These are phyloP conservation scores for Xerocomus minutiporus DNA, from an alignment of 1,284 basidiomycete genomes.

Conservation along the genomic window DNA sequence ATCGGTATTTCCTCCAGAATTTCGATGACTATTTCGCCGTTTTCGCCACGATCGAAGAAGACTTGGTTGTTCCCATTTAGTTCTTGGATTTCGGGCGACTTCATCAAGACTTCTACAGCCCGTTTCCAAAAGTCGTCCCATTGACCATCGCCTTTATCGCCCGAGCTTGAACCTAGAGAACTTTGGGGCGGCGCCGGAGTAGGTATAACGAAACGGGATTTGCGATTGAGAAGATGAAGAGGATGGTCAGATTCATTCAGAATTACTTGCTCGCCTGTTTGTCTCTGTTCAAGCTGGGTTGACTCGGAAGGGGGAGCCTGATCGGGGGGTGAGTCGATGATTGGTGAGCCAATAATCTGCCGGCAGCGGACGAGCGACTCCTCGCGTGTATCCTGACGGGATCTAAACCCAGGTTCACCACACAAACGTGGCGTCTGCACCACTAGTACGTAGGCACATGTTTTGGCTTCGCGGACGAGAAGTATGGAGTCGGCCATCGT, in stretches of 20 bases:
- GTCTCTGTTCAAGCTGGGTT: slow-evolving; percentile 32
- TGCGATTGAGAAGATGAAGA: slow-evolving; percentile 44
- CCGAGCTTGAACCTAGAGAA: slow-evolving; percentile 16
- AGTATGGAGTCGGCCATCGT: slow-evolving; percentile 81
- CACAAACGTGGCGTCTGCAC: slow-evolving; percentile 91
- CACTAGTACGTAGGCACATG: slow-evolving; percentile 86
- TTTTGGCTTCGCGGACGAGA: slow-evolving; percentile 88
- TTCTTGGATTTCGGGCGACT: slow-evolving; percentile 30
- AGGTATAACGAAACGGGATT: slow-evolving; percentile 46
- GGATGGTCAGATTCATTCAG: slow-evolving; percentile 49
- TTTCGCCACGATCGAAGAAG: slow-evolving; percentile 41
- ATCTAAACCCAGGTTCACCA: slow-evolving; percentile 84
- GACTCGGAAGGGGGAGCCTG: slow-evolving; percentile 28
- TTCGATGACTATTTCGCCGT: slow-evolving; percentile 55
- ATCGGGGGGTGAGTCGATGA: slow-evolving; percentile 3
- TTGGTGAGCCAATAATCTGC: slow-evolving; percentile 50
- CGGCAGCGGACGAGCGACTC: slow-evolving; percentile 72
- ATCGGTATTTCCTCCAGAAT: slow-evolving; percentile 46
- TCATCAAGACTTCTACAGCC: slow-evolving; percentile 43
- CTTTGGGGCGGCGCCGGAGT: slow-evolving; percentile 26
- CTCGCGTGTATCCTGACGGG: slow-evolving; percentile 59
- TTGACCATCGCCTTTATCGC: slow-evolving; percentile 16
- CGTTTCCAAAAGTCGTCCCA: slow-evolving; percentile 30
- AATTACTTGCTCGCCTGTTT: slow-evolving; percentile 26
- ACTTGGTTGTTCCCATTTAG: slow-evolving; percentile 34